Base-by-base conservation (phyloP, 257 asterid genomes). In the Plantago ovata region DNA sequence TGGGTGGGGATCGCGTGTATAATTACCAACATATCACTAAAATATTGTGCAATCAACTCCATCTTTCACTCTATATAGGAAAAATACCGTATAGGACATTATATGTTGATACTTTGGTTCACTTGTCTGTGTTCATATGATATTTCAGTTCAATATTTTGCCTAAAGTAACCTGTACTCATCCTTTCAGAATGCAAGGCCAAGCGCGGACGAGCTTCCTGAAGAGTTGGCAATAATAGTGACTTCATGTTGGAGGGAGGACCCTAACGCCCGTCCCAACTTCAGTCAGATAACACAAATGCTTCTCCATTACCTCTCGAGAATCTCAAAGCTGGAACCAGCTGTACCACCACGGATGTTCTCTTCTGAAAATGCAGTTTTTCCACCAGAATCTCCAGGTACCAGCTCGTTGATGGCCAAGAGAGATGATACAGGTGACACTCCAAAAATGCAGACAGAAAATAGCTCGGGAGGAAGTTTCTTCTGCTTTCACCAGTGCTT, bases 321-420 rank as follows among this genome's bases (percentile, higher is more conserved):
- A 41, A 70, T 84, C 49, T 81, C 92, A 9, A 95, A 94, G 3
- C 84, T 20, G 10, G 49, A 39, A 40, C 89, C 97, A 0, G 81
- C 67, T 7, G 50, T 77, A 15, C 95, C 91, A 9, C 84, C 66
- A n/a, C 52, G 82, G 43, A 79, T 77, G 40, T 85, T 83, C 77
- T 58, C 83, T 50, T 81, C 96, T 0, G 77, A 77, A 62, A 88
- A 92, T 53, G 66, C 79, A 2, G 75, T 86, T 61, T 76, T 86
- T 22, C 88, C 99, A 49, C 99, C 96, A 0, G 99, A 89, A 67
- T 93, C 97, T 63, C 96, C 97, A 0, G 97, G 98, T 33, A 89
- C 96, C 13, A 84, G 97, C 66, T 77, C 99, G 0, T 70, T 93
- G 74, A 89, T 93, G 96, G 69, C 87, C 47, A 77, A 73, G 76